Evolutionary conservation across 768 basidiomycete genomes (phyloP).

Genomic region (Amanita thiersii): DNA sequence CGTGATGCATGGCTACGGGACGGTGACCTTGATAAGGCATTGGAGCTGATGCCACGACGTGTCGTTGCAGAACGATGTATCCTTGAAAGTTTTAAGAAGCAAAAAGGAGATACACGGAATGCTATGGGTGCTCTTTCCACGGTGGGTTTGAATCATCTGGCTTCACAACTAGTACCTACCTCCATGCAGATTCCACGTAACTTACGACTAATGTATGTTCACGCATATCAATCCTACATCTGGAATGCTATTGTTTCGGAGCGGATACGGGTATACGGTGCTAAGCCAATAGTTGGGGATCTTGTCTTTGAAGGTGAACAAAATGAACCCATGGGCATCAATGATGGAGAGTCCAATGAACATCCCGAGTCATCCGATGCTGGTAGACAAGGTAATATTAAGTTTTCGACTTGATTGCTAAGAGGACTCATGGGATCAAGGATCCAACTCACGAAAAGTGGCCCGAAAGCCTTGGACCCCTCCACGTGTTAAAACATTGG

Average conservation of each 20-base stretch:
- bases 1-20: conserved; percentile 87
- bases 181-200: conserved; percentile 81
- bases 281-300: conserved; percentile 76
- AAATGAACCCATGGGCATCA: conserved; percentile 24
- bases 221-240: conserved; percentile 97
- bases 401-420: conserved; percentile 14
- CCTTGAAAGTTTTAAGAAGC: conserved; percentile 82
- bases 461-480: conserved; percentile 52
- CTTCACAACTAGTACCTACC: not conserved
- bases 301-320: conserved; percentile 65
- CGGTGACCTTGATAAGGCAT: conserved; percentile 69
- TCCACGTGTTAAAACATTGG: conserved; percentile 69
- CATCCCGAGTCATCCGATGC: conserved; percentile 26
- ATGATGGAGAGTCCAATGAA: conserved; percentile 24
- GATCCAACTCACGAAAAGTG: conserved; percentile 20
- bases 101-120: conserved; percentile 69
- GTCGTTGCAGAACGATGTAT: conserved; percentile 92
- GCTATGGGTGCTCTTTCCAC: conserved; percentile 84
- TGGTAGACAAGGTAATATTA: too few species aligned
- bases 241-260: conserved; percentile 98
- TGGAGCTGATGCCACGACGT: conserved; percentile 80
- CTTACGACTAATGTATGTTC: conserved; percentile 93
- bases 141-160: conserved; percentile 30
- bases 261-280: conserved; percentile 73
- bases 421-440: conserved; percentile 20